These are phyloP conservation scores for Artemisia princeps DNA, from an alignment of 140 eudicot species.

Conservation along the genomic window DNA sequence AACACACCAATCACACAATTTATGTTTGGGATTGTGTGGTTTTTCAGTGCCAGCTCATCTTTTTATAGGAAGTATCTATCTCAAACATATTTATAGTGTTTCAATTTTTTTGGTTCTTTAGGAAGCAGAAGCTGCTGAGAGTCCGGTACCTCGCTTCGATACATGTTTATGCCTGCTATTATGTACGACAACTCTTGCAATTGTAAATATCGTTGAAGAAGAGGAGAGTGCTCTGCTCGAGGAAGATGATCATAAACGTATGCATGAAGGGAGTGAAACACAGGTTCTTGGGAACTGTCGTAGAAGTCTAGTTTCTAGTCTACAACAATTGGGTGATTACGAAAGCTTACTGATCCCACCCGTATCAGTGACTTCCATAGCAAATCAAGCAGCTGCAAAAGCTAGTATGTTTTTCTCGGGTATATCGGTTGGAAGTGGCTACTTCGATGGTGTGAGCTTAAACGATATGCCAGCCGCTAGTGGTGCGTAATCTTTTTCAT, in stretches of 20 bases:
- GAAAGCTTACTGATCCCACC: constrained; percentile 80
- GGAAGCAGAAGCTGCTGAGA: constrained; percentile 84
- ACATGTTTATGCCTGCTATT: constrained; percentile 79
- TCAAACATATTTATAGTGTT: background rate
- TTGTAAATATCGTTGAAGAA: constrained; percentile 62
- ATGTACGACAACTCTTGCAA: constrained; percentile 62
- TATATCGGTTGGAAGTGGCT: constrained; percentile 53
- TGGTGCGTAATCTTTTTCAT: constrained; percentile 44
- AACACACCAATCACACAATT: background rate
- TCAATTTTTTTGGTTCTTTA: constrained; percentile 15
- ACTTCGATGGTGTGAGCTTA: constrained; percentile 64
- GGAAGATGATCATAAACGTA: constrained; percentile 32
- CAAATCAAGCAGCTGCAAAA: constrained; percentile 91
- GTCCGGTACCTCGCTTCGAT: constrained; percentile 87
- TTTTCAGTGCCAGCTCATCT: constrained; percentile 10
- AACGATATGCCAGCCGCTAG: constrained; percentile 72
- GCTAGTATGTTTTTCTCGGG: constrained; percentile 85
- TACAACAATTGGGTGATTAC: constrained; percentile 75
- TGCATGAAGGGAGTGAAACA: constrained; percentile 39
- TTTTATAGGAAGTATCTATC: constrained; percentile 13
- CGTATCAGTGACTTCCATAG: constrained; percentile 46
- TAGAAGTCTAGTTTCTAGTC: constrained; percentile 56
- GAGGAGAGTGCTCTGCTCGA: constrained; percentile 42
- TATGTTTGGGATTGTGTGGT: constrained; percentile 4
- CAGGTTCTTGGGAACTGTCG: constrained; percentile 53